Percentiles rank a stretch among this genome's conserved stretches.
These are phyloP conservation scores for Phialophora verrucosa DNA, from an alignment of 2,329 filamentous ascomycete species.

Conservation along the genomic window DNA sequence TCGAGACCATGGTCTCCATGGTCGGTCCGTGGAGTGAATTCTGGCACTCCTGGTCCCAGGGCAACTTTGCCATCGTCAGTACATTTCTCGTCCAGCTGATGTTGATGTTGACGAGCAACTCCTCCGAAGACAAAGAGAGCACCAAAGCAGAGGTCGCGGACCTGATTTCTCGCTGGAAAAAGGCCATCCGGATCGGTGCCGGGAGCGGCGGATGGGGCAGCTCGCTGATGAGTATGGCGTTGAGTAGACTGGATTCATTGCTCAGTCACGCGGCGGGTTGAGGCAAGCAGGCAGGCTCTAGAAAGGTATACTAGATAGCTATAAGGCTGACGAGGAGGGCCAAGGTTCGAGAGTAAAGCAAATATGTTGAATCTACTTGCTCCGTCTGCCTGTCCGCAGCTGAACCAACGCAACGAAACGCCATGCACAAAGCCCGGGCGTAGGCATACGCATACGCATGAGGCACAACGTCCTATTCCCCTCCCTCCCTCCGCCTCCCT, in stretches of 20 bases:
- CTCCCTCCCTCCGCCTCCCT: no score
- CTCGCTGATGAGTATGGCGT: slow-evolving; percentile 27
- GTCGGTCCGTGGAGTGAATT: slow-evolving; percentile 26
- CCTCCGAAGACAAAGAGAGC: slow-evolving; percentile 1
- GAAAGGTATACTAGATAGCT: no score
- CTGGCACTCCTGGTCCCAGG: slow-evolving; percentile 31
- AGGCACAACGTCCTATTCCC: no score
- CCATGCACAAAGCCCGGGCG: no score
- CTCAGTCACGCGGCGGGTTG: slow-evolving; percentile 1
- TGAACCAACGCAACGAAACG: no score
- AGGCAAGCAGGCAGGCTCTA: neutral
- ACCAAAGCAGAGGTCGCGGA: slow-evolving; percentile 13
- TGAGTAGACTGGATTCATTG: slow-evolving; percentile 21
- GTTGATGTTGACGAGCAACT: slow-evolving; percentile 1
- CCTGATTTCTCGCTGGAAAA: slow-evolving; percentile 25
- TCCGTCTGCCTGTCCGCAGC: no score
- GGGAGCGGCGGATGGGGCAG: slow-evolving; percentile 27
- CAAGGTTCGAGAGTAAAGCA: no score
- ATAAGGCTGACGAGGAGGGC: no score
- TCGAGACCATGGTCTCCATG: slow-evolving; percentile 25
- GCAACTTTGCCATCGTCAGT: slow-evolving; percentile 29
- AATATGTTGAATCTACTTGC: no score
- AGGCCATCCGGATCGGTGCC: slow-evolving; percentile 18
- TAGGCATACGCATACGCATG: no score
- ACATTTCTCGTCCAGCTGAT: slow-evolving; percentile 24